Percentiles rank a stretch among this genome's conserved stretches.
Evolutionary conservation across 1,139 yeast genomes (phyloP).

Genomic region (Yamadazyma triangularis): DNA sequence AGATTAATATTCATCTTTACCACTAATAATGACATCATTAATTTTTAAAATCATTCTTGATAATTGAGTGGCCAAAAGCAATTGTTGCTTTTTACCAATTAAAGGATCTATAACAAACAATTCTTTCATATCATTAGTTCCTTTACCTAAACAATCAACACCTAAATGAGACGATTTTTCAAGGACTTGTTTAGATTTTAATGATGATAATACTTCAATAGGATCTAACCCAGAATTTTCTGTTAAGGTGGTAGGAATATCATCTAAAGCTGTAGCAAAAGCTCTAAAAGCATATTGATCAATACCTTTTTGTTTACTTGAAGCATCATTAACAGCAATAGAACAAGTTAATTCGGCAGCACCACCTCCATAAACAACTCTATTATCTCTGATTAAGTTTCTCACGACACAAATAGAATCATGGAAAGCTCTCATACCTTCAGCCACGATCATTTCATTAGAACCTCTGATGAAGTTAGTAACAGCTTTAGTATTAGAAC

Average conservation of each 20-base stretch:
- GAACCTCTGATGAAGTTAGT: slow-evolving; percentile 94
- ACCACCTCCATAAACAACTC: slow-evolving; percentile 98
- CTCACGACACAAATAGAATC: slow-evolving; percentile 97
- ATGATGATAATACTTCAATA: slow-evolving; percentile 77
- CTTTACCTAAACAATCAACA: slow-evolving; percentile 89
- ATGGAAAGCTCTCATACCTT: slow-evolving; percentile 93
- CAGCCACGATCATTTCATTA: slow-evolving; percentile 96
- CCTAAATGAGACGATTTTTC: slow-evolving; percentile 74
- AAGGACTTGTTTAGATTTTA: slow-evolving; percentile 81
- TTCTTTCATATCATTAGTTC: slow-evolving; percentile 87
- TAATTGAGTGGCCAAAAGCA: slow-evolving; percentile 90
- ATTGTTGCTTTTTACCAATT: slow-evolving; percentile 95
- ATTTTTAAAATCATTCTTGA: slow-evolving; percentile 97
- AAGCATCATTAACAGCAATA: slow-evolving; percentile 84
- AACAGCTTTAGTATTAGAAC: slow-evolving; percentile 85
- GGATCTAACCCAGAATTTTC: slow-evolving; percentile 96
- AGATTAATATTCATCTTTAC: slow-evolving; percentile 68
- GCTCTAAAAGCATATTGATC: slow-evolving; percentile 98
- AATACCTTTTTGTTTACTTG: slow-evolving; percentile 89
- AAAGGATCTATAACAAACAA: slow-evolving; percentile 94
- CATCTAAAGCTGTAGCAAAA: slow-evolving; percentile 85
- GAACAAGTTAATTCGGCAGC: slow-evolving; percentile 96
- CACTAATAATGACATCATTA: slow-evolving; percentile 91
- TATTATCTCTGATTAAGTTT: slow-evolving; percentile 83
- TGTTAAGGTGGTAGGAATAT: slow-evolving; percentile 90